These are phyloP conservation scores for Stachybotrys chlorohalonatus DNA, from an alignment of 2,329 filamentous ascomycete species.

Conservation along the genomic window DNA sequence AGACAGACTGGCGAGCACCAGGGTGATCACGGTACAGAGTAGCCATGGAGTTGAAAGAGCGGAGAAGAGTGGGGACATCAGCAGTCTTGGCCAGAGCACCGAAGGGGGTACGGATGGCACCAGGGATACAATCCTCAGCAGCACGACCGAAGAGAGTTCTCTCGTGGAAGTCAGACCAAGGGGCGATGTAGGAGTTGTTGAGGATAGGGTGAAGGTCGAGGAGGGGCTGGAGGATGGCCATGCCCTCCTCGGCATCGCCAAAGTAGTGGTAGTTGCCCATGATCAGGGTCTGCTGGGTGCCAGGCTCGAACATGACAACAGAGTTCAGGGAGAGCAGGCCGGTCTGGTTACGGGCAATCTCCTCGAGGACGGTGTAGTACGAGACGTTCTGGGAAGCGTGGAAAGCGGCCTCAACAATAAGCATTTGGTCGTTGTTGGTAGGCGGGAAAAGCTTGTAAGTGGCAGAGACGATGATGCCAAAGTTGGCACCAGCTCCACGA, in stretches of 20 bases:
- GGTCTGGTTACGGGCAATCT: not conserved
- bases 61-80: not conserved
- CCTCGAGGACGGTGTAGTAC: not conserved
- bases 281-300: not conserved
- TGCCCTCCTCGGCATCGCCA: not conserved
- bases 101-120: not conserved
- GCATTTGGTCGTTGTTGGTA: not conserved
- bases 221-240: not conserved
- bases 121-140: not conserved
- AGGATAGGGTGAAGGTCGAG: not conserved
- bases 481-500: constrained; percentile 35
- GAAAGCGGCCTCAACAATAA: not conserved
- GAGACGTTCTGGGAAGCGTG: not conserved
- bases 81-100: not conserved
- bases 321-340: not conserved
- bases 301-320: not conserved
- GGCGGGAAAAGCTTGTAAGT: not conserved
- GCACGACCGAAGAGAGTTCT: not conserved
- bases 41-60: not conserved
- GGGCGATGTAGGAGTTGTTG: not conserved
- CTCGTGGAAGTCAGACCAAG: not conserved
- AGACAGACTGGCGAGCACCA: not conserved
- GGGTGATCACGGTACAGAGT: not conserved
- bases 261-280: not conserved
- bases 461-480: constrained; percentile 25